Conservation (phyloP, 2,329 filamentous ascomycete genomes). For the Pseudocercospora fijiensis region DNA sequence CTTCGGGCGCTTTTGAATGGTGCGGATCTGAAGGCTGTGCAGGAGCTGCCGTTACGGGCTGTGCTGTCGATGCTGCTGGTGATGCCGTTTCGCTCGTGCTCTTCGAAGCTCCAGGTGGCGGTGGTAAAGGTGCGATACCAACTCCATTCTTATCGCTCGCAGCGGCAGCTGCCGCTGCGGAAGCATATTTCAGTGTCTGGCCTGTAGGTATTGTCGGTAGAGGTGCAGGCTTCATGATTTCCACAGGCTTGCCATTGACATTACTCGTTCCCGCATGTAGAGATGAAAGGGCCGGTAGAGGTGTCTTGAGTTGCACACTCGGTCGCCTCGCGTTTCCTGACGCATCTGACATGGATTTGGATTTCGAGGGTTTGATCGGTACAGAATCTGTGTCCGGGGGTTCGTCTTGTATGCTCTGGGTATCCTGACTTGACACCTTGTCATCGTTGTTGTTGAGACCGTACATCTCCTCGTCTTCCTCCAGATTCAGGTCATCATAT, state of each 20-base stretch:
- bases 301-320: constrained; percentile 91
- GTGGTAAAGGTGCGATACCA: constrained; percentile 88
- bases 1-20: constrained; percentile 30
- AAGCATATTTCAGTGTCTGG: constrained; percentile 94
- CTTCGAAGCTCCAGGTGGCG: constrained; percentile 68
- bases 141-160: constrained; percentile 84
- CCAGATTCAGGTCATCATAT: constrained; percentile 90
- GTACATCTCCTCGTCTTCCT: constrained; percentile 86
- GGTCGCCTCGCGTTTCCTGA: constrained; percentile 64
- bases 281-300: constrained; percentile 86
- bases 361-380: constrained; percentile 41
- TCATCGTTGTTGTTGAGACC: constrained; percentile 78
- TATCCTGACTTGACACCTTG: constrained; percentile 89
- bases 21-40: constrained; percentile 36
- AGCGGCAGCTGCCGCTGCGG: constrained; percentile 88
- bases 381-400: constrained; percentile 55
- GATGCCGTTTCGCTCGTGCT: constrained; percentile 58
- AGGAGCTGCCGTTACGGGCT: constrained; percentile 46
- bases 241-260: constrained; percentile 59
- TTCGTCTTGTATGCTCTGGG: constrained; percentile 88
- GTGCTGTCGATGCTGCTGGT: constrained; percentile 41
- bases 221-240: constrained; percentile 87
- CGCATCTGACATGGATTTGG: constrained; percentile 61
- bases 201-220: constrained; percentile 80
- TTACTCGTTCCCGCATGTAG: constrained; percentile 71